Evolutionary conservation across 2,329 filamentous ascomycete species (phyloP).

Genomic region (Geosmithia morbida): DNA sequence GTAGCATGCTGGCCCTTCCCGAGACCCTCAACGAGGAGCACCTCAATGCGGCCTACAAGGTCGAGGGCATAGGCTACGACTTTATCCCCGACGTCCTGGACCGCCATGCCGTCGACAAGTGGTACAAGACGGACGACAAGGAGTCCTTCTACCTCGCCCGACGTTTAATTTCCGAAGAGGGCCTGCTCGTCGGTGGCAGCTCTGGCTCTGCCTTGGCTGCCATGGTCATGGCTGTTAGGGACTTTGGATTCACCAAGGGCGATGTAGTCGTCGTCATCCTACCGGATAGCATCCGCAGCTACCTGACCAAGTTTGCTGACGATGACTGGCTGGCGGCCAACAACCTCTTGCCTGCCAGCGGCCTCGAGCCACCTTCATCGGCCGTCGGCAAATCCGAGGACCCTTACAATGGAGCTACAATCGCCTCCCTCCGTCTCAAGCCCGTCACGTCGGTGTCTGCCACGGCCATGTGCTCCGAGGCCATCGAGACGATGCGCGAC

Average conservation of each 20-base stretch:
- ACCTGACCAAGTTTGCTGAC: slow-evolving; percentile 95
- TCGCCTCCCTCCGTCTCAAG: slow-evolving; percentile 75
- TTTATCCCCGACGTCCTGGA: slow-evolving; percentile 93
- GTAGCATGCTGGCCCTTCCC: slow-evolving; percentile 80
- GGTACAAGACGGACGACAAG: slow-evolving; percentile 95
- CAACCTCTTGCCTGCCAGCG: slow-evolving; percentile 59
- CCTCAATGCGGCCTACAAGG: slow-evolving; percentile 81
- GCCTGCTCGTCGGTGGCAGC: slow-evolving; percentile 82
- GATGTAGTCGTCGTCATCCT: slow-evolving; percentile 85
- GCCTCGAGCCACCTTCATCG: slow-evolving; percentile 30
- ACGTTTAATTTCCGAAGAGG: slow-evolving; percentile 84
- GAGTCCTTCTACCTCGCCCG: slow-evolving; percentile 88
- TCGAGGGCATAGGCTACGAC: slow-evolving; percentile 97
- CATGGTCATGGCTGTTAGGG: slow-evolving; percentile 61
- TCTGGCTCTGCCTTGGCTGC: slow-evolving; percentile 86
- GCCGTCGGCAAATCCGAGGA: slow-evolving; percentile 30
- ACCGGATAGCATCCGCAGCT: slow-evolving; percentile 93
- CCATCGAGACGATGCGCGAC: slow-evolving; percentile 96
- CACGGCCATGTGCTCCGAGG: slow-evolving; percentile 61
- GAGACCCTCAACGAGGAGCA: slow-evolving; percentile 64
- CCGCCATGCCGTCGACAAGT: slow-evolving; percentile 67
- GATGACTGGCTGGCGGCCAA: slow-evolving; percentile 98
- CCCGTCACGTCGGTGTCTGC: slow-evolving; percentile 76
- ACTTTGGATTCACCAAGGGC: slow-evolving; percentile 62
- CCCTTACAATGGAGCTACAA: slow-evolving; percentile 63